Base-by-base conservation (phyloP, 2,329 filamentous ascomycete genomes). In the Plectosphaerella cucumerina region DNA sequence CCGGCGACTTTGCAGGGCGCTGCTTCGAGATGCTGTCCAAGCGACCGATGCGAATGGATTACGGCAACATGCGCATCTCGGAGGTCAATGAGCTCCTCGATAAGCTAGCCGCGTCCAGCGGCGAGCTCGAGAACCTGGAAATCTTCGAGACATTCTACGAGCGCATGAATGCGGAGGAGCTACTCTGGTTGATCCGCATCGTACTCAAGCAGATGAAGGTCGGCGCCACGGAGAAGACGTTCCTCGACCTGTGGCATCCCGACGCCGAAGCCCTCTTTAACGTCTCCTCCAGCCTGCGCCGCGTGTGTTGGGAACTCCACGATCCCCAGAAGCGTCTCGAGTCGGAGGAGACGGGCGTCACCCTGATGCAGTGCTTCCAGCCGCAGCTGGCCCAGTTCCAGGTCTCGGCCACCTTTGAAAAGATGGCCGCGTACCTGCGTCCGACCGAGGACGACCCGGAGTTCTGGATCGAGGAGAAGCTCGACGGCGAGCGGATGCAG, bases 391-490 rank as follows among this genome's bases (percentile, higher is more conserved):
- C 94, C 5, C 89, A 94, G 57, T 97, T 96, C 56, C 90, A 97
- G 66, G 88, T 89, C 77, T 81, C 89, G 33, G 84, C 85, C 0
- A 77, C 75, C 2, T 90, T 96, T 59, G 81, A 90, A 50, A 88
- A 85, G 62, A 90, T 95, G 81, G 83, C 95, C 2, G 75, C 82
- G 17, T 84, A 78, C 50, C 69, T 86, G 69, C 80, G 82, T 2
- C 76, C 80, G 0, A 86, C 82, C 0, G 80, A 86, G 21, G 84
- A 89, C 0, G 85, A 95, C 48, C 75, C 79, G 0, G 83, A 87
- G 9, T 99, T 95, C 63, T 97, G 92, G 91, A 94, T 97, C 45
- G 94, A 99, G 67, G 94, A 99, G 70, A 99, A 99, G 68, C 75
- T 99, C 9, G 94, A 99, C 59, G 94, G 94, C 1, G 94, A 99